Evolutionary conservation across 805 yeast genomes (phyloP).

Genomic region (Metschnikowia reukaufii): DNA sequence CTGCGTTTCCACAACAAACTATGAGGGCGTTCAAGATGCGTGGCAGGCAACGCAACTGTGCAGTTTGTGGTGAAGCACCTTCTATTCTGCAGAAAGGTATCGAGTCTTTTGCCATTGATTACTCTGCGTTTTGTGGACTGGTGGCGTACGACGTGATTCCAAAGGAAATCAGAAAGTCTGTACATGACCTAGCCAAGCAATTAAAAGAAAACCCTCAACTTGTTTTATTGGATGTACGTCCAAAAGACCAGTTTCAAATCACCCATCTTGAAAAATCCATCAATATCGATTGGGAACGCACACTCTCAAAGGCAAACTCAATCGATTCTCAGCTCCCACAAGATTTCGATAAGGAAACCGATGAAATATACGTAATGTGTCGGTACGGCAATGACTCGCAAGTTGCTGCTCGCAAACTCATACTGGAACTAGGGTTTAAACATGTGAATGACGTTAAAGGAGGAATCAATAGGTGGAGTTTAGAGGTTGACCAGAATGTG

Average conservation of each 20-base stretch:
- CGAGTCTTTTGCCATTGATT: constrained; percentile 52
- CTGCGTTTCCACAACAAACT: constrained; percentile 65
- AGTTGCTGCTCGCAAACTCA: constrained; percentile 60
- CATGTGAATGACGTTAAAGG: constrained; percentile 71
- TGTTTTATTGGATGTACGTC: constrained; percentile 75
- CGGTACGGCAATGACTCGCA: constrained; percentile 92
- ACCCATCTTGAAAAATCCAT: constrained; percentile 57
- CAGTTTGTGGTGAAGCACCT: constrained; percentile 59
- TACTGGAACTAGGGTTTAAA: constrained; percentile 47
- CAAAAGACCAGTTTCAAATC: constrained; percentile 70
- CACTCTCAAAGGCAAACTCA: constrained; percentile 28
- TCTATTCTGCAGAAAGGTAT: constrained; percentile 49
- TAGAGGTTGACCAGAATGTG: constrained; percentile 48
- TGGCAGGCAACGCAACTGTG: constrained; percentile 57
- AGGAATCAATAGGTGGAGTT: constrained; percentile 72
- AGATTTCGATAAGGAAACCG: constrained; percentile 22
- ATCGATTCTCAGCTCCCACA: constrained; percentile 23
- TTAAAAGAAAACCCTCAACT: constrained; percentile 22
- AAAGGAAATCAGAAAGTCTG: constrained; percentile 46
- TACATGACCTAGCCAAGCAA: constrained; percentile 33
- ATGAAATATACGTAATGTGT: constrained; percentile 63
- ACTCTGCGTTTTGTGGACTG: constrained; percentile 74
- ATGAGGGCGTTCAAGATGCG: constrained; percentile 81
- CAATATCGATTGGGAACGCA: constrained; percentile 61
- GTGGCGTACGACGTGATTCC: constrained; percentile 46